Evolutionary conservation across 1,139 yeast genomes (phyloP).

Genomic region (Saccharomyces pastorianus): DNA sequence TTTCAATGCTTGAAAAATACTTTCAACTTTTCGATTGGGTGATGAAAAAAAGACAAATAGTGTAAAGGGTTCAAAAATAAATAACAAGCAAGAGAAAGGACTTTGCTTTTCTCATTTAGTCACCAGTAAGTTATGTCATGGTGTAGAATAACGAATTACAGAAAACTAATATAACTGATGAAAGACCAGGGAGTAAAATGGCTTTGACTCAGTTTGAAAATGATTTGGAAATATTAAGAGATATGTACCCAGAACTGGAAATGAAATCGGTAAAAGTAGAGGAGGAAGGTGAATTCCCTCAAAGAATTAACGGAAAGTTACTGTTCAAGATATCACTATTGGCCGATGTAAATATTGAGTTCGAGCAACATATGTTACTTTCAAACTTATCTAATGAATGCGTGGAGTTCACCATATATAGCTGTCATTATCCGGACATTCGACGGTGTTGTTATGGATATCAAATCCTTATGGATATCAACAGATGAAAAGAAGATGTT

Average conservation of each 20-base stretch:
- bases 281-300: not conserved
- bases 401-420: conserved; percentile 19
- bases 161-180: not conserved
- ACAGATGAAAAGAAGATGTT: conserved; percentile 16
- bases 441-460: conserved; percentile 28
- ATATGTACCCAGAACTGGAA: conserved; percentile 44
- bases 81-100: not conserved
- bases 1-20: not conserved
- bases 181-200: not conserved
- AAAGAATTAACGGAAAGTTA: conserved; percentile 13
- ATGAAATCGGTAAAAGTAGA: conserved; percentile 13
- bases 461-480: conserved; percentile 30
- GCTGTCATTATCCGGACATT: conserved; percentile 22
- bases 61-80: not conserved
- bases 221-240: conserved; percentile 42
- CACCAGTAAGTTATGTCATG: not conserved
- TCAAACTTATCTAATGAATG: conserved; percentile 14
- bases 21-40: too few relatives aligned
- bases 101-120: not conserved
- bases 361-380: conserved; percentile 7
- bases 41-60: not conserved
- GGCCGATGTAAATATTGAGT: conserved; percentile 7
- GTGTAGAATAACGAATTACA: not conserved
- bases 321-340: conserved; percentile 12
- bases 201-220: conserved; percentile 20